phyloP scores from a whole-genome alignment of 2,329 filamentous ascomycete species.

The Pseudogymnoascus sp. region DNA sequence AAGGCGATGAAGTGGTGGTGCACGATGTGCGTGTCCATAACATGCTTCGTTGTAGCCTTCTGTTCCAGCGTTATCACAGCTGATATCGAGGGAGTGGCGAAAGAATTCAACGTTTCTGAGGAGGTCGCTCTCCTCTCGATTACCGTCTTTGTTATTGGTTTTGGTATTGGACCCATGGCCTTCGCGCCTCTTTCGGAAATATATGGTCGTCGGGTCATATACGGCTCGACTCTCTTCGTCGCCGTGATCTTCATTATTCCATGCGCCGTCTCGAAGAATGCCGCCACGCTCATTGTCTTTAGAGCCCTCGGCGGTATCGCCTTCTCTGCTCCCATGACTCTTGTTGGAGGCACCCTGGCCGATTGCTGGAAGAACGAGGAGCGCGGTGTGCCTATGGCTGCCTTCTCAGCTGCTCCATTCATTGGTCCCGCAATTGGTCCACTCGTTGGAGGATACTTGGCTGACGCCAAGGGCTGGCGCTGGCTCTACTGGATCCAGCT shows the following conservation, averaged over 20 bases:
- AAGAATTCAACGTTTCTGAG: slow-evolving; percentile 58
- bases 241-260: slow-evolving; percentile 76
- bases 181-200: slow-evolving; percentile 75
- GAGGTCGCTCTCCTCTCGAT: slow-evolving; percentile 67
- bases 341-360: slow-evolving; percentile 73
- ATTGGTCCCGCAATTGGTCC: slow-evolving; percentile 72
- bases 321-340: slow-evolving; percentile 78
- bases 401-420: slow-evolving; percentile 75
- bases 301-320: slow-evolving; percentile 73
- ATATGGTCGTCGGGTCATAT: slow-evolving; percentile 62
- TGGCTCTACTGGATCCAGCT: slow-evolving; percentile 86
- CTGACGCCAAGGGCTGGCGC: slow-evolving; percentile 63
- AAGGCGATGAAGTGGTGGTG: slow-evolving; percentile 73
- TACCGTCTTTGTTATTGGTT: slow-evolving; percentile 71
- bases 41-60: slow-evolving; percentile 62
- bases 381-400: slow-evolving; percentile 78
- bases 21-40: slow-evolving; percentile 74
- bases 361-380: slow-evolving; percentile 82
- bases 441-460: slow-evolving; percentile 67
- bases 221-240: slow-evolving; percentile 36
- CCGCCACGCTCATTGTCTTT: slow-evolving; percentile 66
- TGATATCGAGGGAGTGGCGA: slow-evolving; percentile 54
- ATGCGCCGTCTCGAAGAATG: slow-evolving; percentile 68
- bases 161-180: slow-evolving; percentile 69
- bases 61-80: slow-evolving; percentile 68